Evolutionary conservation across 2,329 filamentous ascomycete genomes (phyloP).

Genomic region (Penicillium verrucosum): DNA sequence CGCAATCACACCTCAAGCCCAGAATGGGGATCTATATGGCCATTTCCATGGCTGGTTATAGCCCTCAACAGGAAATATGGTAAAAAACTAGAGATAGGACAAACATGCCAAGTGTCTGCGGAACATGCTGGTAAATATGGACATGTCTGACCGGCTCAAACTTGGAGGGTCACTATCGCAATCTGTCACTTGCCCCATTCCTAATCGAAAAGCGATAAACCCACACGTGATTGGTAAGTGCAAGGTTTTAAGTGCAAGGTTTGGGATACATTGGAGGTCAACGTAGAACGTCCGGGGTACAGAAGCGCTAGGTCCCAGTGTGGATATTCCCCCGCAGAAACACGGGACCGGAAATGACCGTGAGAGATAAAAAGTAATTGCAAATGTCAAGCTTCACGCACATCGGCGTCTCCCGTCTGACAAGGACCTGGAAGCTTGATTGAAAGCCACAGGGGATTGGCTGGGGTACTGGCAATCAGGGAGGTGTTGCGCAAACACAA

Average conservation of each 20-base stretch:
- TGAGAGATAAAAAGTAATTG: neutral
- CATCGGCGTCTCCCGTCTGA: constrained; percentile 15
- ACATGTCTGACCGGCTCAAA: neutral
- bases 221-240: neutral
- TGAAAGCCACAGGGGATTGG: neutral
- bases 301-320: neutral
- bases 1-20: neutral
- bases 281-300: neutral
- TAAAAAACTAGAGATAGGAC: neutral
- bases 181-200: neutral
- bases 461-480: neutral
- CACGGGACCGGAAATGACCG: neutral
- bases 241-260: neutral
- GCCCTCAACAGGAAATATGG: neutral
- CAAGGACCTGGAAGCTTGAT: constrained; percentile 3
- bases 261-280: neutral
- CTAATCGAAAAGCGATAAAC: neutral
- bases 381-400: constrained; percentile 2
- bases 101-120: neutral
- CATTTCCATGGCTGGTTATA: neutral
- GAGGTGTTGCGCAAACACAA: neutral
- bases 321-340: constrained; percentile 2
- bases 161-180: neutral
- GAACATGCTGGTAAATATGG: neutral
- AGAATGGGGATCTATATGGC: neutral